phyloP scores from a whole-genome alignment of 225 moss, liverwort and hornwort species.

The Marchantia polymorpha region DNA sequence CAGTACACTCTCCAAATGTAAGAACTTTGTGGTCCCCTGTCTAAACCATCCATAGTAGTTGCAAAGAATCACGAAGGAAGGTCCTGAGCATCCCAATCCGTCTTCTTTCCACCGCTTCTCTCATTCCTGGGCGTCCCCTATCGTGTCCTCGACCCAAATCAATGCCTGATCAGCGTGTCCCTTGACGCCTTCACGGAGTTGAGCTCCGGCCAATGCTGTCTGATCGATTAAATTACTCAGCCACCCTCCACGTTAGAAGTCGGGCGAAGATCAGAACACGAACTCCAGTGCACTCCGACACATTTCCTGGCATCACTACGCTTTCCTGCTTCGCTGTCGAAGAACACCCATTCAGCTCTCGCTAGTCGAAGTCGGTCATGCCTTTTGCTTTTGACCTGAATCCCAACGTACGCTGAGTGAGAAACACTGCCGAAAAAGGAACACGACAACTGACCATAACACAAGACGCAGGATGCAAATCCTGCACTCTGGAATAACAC shows the following conservation, averaged over 20 bases:
- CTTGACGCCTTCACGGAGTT: neutral
- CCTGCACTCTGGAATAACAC: neutral
- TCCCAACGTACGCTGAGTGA: neutral
- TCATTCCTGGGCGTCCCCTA: neutral
- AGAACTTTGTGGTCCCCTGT: neutral
- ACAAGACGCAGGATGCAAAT: neutral
- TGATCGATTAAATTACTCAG: neutral
- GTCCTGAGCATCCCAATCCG: neutral
- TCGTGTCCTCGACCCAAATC: neutral
- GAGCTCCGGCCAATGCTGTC: neutral
- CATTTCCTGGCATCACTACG: neutral
- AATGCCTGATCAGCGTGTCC: neutral
- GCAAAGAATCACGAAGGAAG: neutral
- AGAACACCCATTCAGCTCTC: conserved; percentile 17
- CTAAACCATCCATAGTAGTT: conserved; percentile 19
- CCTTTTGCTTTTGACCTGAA: conserved; percentile 6
- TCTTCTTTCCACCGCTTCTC: neutral
- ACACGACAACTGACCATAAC: neutral
- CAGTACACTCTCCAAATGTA: neutral
- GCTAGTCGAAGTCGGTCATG: neutral
- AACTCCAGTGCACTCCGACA: neutral
- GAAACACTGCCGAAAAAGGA: neutral
- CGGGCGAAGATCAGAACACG: neutral
- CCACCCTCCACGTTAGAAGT: neutral
- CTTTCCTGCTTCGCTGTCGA: neutral